These are phyloP conservation scores for Boletus rubescentipes DNA, from an alignment of 768 basidiomycete genomes.

Conservation along the genomic window DNA sequence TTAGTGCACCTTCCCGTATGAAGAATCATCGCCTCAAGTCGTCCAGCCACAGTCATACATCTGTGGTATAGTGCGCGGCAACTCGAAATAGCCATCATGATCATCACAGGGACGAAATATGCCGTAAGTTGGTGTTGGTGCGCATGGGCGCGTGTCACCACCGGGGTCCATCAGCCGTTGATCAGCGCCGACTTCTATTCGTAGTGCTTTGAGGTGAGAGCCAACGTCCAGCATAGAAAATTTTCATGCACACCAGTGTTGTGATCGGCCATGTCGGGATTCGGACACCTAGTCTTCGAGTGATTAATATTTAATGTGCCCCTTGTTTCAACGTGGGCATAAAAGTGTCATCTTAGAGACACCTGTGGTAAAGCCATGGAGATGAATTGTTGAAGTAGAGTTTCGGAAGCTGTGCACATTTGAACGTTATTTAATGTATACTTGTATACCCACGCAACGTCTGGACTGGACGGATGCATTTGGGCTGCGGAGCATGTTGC, in stretches of 20 bases:
- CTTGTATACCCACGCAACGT: background rate
- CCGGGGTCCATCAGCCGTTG: background rate
- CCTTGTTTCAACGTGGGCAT: background rate
- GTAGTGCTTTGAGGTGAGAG: background rate
- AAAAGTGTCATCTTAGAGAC: background rate
- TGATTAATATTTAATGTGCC: background rate
- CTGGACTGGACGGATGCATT: background rate
- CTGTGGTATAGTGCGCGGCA: background rate
- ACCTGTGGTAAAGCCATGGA: background rate
- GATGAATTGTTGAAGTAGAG: background rate
- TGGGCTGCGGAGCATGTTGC: background rate
- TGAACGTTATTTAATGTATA: too few species aligned
- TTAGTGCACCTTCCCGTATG: background rate
- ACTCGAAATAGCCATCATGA: background rate
- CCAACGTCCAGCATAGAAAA: background rate
- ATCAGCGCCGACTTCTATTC: constrained; percentile 9
- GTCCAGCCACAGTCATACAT: background rate
- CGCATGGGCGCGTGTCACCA: background rate
- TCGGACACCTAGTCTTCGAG: background rate
- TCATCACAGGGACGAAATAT: background rate
- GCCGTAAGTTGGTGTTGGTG: background rate
- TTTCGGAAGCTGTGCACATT: background rate
- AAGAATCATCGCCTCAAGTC: background rate
- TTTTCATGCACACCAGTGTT: background rate
- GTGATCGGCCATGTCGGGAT: background rate